These are phyloP conservation scores for Podospora didyma DNA, from an alignment of 495 filamentous ascomycete genomes.

Conservation along the genomic window DNA sequence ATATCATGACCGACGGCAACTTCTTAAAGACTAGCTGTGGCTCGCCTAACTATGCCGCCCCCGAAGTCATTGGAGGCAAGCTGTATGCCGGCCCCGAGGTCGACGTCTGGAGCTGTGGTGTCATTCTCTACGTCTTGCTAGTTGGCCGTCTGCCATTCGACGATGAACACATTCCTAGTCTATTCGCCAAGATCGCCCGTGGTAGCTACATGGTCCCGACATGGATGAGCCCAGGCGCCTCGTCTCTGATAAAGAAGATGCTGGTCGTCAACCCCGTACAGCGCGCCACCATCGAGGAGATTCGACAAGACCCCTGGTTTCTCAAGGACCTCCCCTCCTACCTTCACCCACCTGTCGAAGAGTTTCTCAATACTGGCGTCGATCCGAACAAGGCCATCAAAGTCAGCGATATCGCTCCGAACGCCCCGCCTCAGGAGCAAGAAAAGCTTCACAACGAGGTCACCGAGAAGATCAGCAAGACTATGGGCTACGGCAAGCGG, in stretches of 20 bases:
- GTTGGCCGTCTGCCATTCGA: constrained; percentile 93
- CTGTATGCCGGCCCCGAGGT: constrained; percentile 97
- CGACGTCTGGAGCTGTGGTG: constrained; percentile 98
- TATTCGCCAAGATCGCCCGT: constrained; percentile 39
- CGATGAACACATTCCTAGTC: constrained; percentile 71
- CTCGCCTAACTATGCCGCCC: constrained; percentile 96
- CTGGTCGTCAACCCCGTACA: constrained; percentile 91
- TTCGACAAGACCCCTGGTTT: constrained; percentile 94
- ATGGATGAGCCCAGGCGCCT: constrained; percentile 84
- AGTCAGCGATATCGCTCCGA: constrained; percentile 68
- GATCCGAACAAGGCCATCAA: constrained; percentile 88
- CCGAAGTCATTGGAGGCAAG: constrained; percentile 96
- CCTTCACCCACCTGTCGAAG: constrained; percentile 82
- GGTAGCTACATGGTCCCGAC: constrained; percentile 85
- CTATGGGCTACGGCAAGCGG: constrained; percentile 92
- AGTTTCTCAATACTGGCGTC: constrained; percentile 88
- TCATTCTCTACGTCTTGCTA: constrained; percentile 93
- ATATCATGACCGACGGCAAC: constrained; percentile 99
- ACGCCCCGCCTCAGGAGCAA: constrained; percentile 71
- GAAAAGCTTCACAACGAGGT: constrained; percentile 88
- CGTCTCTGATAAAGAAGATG: constrained; percentile 84
- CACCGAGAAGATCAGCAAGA: constrained; percentile 90
- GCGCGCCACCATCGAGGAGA: constrained; percentile 87
- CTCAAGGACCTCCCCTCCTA: constrained; percentile 79
- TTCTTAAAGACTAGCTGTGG: constrained; percentile 98